phyloP scores from a whole-genome alignment of 1,284 basidiomycete genomes.

The Trichosporon ovoides region DNA sequence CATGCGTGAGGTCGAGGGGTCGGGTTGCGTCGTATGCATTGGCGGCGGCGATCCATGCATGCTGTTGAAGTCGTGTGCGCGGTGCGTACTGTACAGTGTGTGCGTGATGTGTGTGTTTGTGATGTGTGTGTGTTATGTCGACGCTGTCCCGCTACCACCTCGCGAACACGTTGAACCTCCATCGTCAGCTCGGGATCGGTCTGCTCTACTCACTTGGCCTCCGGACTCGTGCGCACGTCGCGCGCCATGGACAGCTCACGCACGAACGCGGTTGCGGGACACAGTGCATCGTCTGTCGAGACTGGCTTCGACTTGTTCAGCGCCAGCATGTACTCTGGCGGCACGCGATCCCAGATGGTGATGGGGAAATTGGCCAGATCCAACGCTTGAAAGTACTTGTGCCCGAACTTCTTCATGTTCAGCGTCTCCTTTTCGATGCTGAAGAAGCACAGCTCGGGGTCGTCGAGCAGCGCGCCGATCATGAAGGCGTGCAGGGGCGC shows the following conservation, averaged over 20 bases:
- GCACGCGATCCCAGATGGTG: constrained; percentile 17
- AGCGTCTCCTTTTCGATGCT: neutral
- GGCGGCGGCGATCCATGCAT: neutral
- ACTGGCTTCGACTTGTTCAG: constrained; percentile 4
- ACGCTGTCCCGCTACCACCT: neutral
- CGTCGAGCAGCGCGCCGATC: constrained; percentile 4
- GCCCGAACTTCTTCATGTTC: constrained; percentile 3
- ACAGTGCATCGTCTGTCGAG: neutral
- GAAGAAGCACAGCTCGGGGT: constrained; percentile 2
- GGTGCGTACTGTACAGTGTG: neutral
- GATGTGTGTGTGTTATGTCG: neutral
- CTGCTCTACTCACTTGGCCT: neutral
- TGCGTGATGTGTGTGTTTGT: neutral
- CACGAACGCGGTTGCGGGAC: neutral
- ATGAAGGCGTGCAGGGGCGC: constrained; percentile 1
- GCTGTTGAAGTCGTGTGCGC: neutral
- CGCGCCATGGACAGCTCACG: neutral
- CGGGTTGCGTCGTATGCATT: too few species aligned
- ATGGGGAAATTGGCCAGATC: constrained; percentile 17
- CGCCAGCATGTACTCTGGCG: constrained; percentile 19
- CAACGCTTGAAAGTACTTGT: constrained; percentile 8
- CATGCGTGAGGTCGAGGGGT: too few species aligned
- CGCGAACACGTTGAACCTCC: neutral
- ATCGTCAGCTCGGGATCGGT: neutral
- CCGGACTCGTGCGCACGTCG: neutral